Evolutionary conservation across 495 filamentous ascomycete genomes (phyloP), one percentile per base, ranked within the genome.

Genomic region (Tuber magnatum): DNA sequence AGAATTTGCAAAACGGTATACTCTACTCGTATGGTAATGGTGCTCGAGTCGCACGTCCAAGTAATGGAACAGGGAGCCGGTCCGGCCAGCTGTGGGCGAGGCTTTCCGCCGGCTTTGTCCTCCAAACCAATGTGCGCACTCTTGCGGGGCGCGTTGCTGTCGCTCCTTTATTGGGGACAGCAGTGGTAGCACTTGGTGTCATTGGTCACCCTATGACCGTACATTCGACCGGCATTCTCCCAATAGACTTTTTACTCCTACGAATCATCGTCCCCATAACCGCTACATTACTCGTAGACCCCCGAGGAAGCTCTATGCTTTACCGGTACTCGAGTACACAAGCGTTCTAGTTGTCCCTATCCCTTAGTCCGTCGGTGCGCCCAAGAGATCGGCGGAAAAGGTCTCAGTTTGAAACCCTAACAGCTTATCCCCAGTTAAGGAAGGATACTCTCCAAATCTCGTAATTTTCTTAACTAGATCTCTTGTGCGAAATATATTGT

Each of bases 111-210:
- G 77, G 73, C 72, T 61, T 61, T 69, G 77, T 73, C 74, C 56
- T 70, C 71, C 44, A 35, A 70, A 79, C 78, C 76, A 35, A 18
- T 18, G 56, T 65, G 56, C 14, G 56, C 56, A 65, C 28, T 65
- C 5, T 12, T 79, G 77, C 77, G 77, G 77, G 77, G 77, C 70
- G 76, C 70, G 72, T 78, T 44, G 56, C 32, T 65, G 56, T 65
- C 56, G 56, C 9, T 32, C 56, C 56, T 6, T 65, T 35, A 65
- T 28, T 65, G 56, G 56, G 56, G 32, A 61, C 56, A 35, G 56
- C 56, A 35, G 1, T 28, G 28, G 28, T 4, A 5, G 56, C 32
- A 35, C 56, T 35, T 18, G 28, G 12, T 18, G 12, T 10, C 56
- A 65, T n/a, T 65, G 32, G n/a, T 65, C 28, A 65, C 56, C 28